Base-by-base conservation (phyloP, 106 monocot genomes). In the Iris macrosiphon region DNA sequence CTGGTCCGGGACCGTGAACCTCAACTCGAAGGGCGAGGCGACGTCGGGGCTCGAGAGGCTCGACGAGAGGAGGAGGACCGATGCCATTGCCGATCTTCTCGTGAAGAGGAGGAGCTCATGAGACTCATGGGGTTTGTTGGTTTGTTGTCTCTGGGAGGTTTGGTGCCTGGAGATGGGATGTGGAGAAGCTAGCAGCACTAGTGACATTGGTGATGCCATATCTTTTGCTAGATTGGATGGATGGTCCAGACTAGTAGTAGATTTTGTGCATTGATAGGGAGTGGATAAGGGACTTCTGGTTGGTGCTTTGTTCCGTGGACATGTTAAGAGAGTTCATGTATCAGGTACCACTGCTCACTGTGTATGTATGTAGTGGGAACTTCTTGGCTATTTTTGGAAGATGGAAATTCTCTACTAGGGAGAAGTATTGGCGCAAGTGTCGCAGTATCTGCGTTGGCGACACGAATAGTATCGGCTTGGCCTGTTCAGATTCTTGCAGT, bases 1-100 rank as follows among this genome's bases (percentile, higher is more conserved):
- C 49, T 81, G 77, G 47, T 78, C 78, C 0, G 89, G 84, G 20
- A 62, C 64, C 0, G 68, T 77, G 23, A 85, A 23, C 19, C 61
- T 49, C 43, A 81, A 56, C 10, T 84, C 75, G 39, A 81, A 50
- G 18, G 75, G 45, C 10, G 29, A 29, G 11, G 77, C 81, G 7
- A 1, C 26, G 8, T 50, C 54, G 11, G 42, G 19, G 15, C 21
- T n/a, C 0, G 19, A 41, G 28, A 56, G 13, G 33, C 25, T 31
- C 31, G 1, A 57, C 22, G 17, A 65, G 12, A 52, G 19, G 15
- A 42, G 38, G 1, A 59, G 35, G 39, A 38, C 50, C 12, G 68
- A 31, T 51, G 68, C 27, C 20, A 60, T 19, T 26, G 61, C 29
- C 53, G n/a, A 16, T 61, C 32, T 24, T 60, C 45, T 57, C 20